Evolutionary conservation across 2,329 filamentous ascomycete genomes (phyloP).

Genomic region (Coniochaeta sp.): DNA sequence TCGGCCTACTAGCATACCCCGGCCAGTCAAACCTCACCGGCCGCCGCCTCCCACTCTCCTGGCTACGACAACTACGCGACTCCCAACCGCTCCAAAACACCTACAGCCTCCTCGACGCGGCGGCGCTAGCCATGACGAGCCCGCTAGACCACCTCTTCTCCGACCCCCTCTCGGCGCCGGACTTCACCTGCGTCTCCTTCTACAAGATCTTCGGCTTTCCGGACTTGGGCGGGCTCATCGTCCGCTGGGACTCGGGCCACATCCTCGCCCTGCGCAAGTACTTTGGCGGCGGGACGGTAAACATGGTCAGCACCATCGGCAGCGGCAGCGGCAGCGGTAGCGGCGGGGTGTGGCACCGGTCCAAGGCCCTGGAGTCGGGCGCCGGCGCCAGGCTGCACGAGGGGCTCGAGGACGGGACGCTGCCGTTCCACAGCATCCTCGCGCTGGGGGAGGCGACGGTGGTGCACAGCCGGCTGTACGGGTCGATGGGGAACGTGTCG

Average conservation of each 20-base stretch:
- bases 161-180: slow-evolving; percentile 43
- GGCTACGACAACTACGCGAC: slow-evolving; percentile 35
- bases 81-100: slow-evolving; percentile 26
- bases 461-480: slow-evolving; percentile 48
- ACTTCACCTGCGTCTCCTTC: slow-evolving; percentile 54
- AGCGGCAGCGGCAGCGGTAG: no score
- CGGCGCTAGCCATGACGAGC: slow-evolving; percentile 57
- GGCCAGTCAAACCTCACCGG: slow-evolving; percentile 68
- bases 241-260: slow-evolving; percentile 47
- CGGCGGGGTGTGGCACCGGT: slow-evolving; percentile 50
- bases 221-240: slow-evolving; percentile 55
- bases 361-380: slow-evolving; percentile 34
- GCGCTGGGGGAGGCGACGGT: slow-evolving; percentile 54
- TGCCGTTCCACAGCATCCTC: slow-evolving; percentile 59
- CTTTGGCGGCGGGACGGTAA: slow-evolving; percentile 62
- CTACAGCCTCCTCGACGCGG: slow-evolving; percentile 55
- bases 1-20: slow-evolving; percentile 55
- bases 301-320: slow-evolving; percentile 47
- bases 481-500: slow-evolving; percentile 51
- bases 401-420: slow-evolving; percentile 59
- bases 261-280: slow-evolving; percentile 50
- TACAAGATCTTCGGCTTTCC: slow-evolving; percentile 65
- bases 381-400: slow-evolving; percentile 39
- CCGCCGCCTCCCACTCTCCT: slow-evolving; percentile 50
- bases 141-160: slow-evolving; percentile 44